Evolutionary conservation across 78 protist genomes (phyloP), one percentile per base, ranked within the genome.

Genomic region (Dictyostelium brefeldianum): DNA sequence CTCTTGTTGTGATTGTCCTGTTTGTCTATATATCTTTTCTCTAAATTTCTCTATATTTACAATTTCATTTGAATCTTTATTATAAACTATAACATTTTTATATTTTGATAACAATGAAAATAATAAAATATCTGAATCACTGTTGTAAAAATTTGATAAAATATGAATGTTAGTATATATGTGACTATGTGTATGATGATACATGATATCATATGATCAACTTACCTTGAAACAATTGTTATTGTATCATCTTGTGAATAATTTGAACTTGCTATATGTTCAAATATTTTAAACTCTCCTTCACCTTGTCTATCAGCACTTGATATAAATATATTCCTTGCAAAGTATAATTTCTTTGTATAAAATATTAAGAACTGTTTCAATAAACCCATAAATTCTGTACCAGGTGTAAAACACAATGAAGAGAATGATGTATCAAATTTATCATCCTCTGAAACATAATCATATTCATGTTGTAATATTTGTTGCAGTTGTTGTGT

Each of bases 211-310:
- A 36, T 36, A 36, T 36, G 43, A 36, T 36, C 5, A 36, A 67
- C 75, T 31, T 48, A 75, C 81, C 20, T 22, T 75, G 81, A 48
- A 20, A 48, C 62, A 41, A 75, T 75, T 22, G 65, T 48, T 22
- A 75, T 69, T 3, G 12, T 3, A 12, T 53, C 73, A 74, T 70
- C 41, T 25, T 25, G 3, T 36, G 20, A 47, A 31, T 22, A n/a
- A 59, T 84, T 75, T 9, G 62, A 48, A 22, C 50, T 75, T 20
- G 9, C 57, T 17, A 84, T 74, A 27, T 84, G 82, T 43, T 84
- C 73, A 29, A 74, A 71, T 3, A 84, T 84, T 74, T 84, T 84
- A 70, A 80, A 84, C 59, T 84, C 91, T 8, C 91, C 91, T 47
- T 84, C 91, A 48, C 81, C 91, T 0, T 51, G 22, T 18, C 81